Evolutionary conservation across 2,329 filamentous ascomycete genomes (phyloP), one percentile per base, ranked within the genome.

Genomic region (Colletotrichum somersetense): DNA sequence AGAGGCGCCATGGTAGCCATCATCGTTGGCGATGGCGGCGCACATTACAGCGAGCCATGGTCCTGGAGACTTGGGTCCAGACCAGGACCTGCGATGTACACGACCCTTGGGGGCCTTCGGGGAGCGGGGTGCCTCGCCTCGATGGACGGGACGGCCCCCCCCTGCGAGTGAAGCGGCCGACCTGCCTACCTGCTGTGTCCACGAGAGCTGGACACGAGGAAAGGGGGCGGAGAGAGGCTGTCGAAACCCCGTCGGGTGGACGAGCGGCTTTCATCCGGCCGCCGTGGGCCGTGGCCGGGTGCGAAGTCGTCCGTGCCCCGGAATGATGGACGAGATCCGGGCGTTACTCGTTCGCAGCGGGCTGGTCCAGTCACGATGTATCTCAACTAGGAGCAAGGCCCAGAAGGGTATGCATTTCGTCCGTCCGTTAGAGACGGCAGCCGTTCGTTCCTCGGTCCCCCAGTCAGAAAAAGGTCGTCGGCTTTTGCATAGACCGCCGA

Each of bases 271-370:
- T 23, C 52, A 14, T 12, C 44, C 44, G 38, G 23, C 62, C 38
- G 42, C 35, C 48, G 58, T 48, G 23, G 4, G 18, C 44, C 44
- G 42, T 1, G 18, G 35, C 42, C 42, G n/a, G 38, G 38, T 1
- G 11, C n/a, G 16, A 38, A 12, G 50, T 42, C 67, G 57, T 44
- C 55, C 40, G 52, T 35, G 42, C 12, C n/a, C 62, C 62, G 66
- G 66, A 57, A 68, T 68, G 59, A 12, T 40, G 44, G 44, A 12
- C 18, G 20, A 16, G 57, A 18, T 23, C 10, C 38, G 33, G 38
- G 46, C 11, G 57, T 62, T 30, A 30, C 3, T 30, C 26, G 26
- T 59, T 52, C 44, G 33, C 64, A 20, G 55, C 26, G 33, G 42
- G 44, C 52, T 52, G 7, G 6, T 20, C 42, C n/a, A 1, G 40